Base-by-base conservation (phyloP, 345 rosid genomes). In the Leavenworthia alabamica region DNA sequence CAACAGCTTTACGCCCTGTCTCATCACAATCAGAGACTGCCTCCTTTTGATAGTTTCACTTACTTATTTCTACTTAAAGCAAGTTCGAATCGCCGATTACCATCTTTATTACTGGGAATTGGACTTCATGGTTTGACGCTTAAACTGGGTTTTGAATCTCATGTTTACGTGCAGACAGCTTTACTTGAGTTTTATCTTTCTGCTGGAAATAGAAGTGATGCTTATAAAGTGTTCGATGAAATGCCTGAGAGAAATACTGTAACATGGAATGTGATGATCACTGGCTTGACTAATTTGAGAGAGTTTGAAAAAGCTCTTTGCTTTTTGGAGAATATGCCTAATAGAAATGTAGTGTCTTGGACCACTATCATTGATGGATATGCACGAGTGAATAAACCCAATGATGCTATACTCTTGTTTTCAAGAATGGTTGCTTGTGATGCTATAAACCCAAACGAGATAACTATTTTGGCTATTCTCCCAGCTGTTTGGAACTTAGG, bases 261-360 rank as follows among this genome's bases (percentile, higher is more conserved):
- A 28, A 76, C 95, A 0, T 86, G 92, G 98, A 91, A 91, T 71
- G 92, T 77, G 63, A 72, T 88, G 83, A 83, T 88, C 13, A 80
- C 90, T 61, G 98, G 86, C 15, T 77, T 81, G 51, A 80, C 78
- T 5, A 84, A 78, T 48, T 60, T 76, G 81, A 83, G 86, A 43
- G 73, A 84, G 47, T 76, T 83, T 44, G 86, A 67, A n/a, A 56
- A 56, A 57, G 96, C 95, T 8, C 67, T 70, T 62, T 58, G 65
- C 53, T 68, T 88, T 32, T 79, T 88, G 62, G 80, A 86, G 41
- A 73, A 67, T 76, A 88, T 88, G 92, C 82, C 84, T 0, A 70
- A 68, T 20, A 73, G 81, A 67, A 84, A 68, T 12, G 81, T 86
- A 19, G 91, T 90, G 43, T 81, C 96, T 3, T 88, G 96, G 96